These are phyloP conservation scores for Aristolochia fimbriata DNA, from an alignment of 164 flowering plant genomes.

Conservation along the genomic window DNA sequence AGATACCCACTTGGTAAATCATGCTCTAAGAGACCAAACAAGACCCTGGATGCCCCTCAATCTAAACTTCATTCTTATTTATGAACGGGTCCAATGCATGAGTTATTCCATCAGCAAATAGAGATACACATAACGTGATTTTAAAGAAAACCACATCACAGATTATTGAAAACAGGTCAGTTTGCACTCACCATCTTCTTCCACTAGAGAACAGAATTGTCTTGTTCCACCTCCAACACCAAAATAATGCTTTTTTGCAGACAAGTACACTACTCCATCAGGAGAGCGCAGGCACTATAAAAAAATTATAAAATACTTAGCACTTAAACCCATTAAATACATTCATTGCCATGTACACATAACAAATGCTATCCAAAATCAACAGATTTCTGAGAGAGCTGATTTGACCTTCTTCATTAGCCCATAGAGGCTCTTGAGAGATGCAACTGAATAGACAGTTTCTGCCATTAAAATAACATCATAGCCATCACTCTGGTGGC, in stretches of 20 bases:
- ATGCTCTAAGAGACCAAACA: no score
- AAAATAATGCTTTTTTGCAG: slow-evolving; percentile 92
- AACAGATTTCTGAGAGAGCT: not conserved
- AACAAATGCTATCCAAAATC: slow-evolving; percentile 3
- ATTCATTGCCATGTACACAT: slow-evolving; percentile 1
- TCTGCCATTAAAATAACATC: slow-evolving; percentile 95
- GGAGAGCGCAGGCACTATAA: slow-evolving; percentile 57
- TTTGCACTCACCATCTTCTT: slow-evolving; percentile 63
- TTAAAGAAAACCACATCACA: not conserved
- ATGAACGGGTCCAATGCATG: not conserved
- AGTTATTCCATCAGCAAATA: not conserved
- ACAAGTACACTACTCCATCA: slow-evolving; percentile 74
- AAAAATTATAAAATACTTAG: not conserved
- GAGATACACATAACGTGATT: not conserved
- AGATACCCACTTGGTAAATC: no score
- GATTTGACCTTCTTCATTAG: slow-evolving; percentile 65
- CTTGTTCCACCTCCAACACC: slow-evolving; percentile 97
- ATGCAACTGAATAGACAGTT: slow-evolving; percentile 71
- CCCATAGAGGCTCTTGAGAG: slow-evolving; percentile 53
- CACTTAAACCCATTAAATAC: not conserved
- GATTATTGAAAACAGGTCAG: not conserved
- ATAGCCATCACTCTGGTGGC: slow-evolving; percentile 34
- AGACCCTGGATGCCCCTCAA: not conserved
- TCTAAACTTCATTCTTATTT: not conserved
- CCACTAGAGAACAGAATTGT: slow-evolving; percentile 61